A percentile compares a stretch with the other conserved stretches of the same genome.
phyloP scores from a whole-genome alignment of 23 red algal species.

The Agarophyton chilense region DNA sequence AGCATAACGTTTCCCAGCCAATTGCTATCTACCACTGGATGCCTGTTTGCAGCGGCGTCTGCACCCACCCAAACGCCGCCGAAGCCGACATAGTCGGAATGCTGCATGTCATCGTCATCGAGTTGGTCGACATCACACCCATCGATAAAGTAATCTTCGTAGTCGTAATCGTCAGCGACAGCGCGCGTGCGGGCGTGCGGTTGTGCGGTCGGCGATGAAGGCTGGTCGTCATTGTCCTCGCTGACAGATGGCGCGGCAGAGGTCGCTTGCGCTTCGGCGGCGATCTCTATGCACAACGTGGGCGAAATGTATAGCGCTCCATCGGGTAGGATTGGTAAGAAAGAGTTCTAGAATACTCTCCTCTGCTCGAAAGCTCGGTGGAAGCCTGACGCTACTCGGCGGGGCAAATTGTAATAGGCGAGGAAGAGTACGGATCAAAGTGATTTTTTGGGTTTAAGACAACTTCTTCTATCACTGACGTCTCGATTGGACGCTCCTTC shows the following conservation, averaged over 20 bases:
- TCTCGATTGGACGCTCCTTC: background rate
- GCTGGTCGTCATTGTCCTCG: conserved; percentile 23
- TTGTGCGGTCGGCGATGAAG: no score
- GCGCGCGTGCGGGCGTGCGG: no score
- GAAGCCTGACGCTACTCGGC: no score
- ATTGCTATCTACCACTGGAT: background rate
- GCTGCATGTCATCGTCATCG: conserved; percentile 19
- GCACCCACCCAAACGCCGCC: no score
- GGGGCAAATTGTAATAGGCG: no score
- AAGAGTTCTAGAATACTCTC: no score
- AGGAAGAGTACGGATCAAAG: background rate
- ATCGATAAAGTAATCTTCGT: conserved; percentile 62
- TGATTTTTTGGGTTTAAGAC: background rate
- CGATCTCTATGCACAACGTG: no score
- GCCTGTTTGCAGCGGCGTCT: background rate
- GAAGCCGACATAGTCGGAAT: conserved; percentile 1
- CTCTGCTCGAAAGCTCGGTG: no score
- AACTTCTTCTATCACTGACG: conserved; percentile 3
- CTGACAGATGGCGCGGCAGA: conserved; percentile 4
- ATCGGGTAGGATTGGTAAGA: no score
- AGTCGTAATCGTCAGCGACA: no score
- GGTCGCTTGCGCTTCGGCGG: no score
- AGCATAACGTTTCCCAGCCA: conserved; percentile 28
- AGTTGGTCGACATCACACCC: conserved; percentile 33
- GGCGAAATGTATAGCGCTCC: no score